Conservation (phyloP, 169 alveolate genomes). For the Sarcocystis neurona region DNA sequence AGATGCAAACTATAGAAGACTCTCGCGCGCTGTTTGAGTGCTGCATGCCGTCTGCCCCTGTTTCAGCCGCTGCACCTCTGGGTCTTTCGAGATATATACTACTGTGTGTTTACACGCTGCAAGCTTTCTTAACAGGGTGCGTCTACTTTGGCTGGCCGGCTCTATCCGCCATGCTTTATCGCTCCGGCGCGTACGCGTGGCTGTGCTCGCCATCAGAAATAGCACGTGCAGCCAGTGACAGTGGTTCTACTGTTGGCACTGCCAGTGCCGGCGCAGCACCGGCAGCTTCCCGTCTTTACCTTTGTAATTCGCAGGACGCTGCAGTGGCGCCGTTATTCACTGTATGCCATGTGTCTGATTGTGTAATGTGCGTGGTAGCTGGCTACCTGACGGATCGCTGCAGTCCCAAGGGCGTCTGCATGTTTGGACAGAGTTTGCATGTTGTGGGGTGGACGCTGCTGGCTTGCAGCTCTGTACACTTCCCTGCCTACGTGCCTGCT, state of each 20-base stretch:
- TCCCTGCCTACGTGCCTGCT: constrained; percentile 40
- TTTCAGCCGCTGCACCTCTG: constrained; percentile 35
- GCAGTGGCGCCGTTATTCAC: constrained; percentile 44
- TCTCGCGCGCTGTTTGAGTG: background rate
- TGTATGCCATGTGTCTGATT: constrained; percentile 44
- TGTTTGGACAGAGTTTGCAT: constrained; percentile 49
- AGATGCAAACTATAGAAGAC: too few relatives aligned
- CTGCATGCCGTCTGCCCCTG: background rate
- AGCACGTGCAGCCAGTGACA: background rate
- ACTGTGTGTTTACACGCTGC: constrained; percentile 20
- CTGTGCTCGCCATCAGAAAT: background rate
- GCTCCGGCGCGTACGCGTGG: constrained; percentile 62
- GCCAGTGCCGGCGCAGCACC: background rate
- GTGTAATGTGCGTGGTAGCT: constrained; percentile 46
- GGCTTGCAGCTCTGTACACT: background rate
- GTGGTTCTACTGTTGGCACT: background rate
- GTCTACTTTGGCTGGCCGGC: constrained; percentile 65
- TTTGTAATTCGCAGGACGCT: constrained; percentile 60
- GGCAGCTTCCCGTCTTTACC: too few relatives aligned
- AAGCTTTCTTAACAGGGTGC: constrained; percentile 51
- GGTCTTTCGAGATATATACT: constrained; percentile 25
- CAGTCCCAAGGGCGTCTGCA: constrained; percentile 48
- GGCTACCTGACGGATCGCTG: constrained; percentile 45
- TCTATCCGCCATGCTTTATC: constrained; percentile 37
- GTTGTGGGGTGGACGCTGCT: constrained; percentile 49